Evolutionary conservation across 805 yeast genomes (phyloP).

Genomic region (Candida bentonensis): DNA sequence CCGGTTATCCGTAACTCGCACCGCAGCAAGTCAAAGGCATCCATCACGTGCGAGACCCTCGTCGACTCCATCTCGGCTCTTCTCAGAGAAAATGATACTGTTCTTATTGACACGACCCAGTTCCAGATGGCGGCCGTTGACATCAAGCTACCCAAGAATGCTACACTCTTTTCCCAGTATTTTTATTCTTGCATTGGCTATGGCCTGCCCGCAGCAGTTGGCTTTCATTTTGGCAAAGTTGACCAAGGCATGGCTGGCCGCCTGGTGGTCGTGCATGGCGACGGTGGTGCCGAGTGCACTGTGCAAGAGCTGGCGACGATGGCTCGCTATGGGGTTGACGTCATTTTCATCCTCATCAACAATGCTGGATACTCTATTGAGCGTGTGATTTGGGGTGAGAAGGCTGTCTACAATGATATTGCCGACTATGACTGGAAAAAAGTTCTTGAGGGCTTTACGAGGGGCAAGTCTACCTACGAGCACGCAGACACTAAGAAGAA

Average conservation of each 20-base stretch:
- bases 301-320: constrained; percentile 66
- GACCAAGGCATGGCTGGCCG: constrained; percentile 29
- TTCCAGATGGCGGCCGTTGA: constrained; percentile 68
- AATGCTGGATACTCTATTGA: constrained; percentile 87
- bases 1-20: constrained; percentile 7
- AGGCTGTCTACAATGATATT: constrained; percentile 68
- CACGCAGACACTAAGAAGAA: constrained; percentile 12
- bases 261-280: constrained; percentile 69
- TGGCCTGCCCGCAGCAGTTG: constrained; percentile 77
- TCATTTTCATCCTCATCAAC: constrained; percentile 63
- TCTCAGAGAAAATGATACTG: constrained; percentile 48
- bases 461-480: constrained; percentile 11
- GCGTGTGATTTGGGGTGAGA: constrained; percentile 69
- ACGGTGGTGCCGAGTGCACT: constrained; percentile 93
- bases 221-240: constrained; percentile 54
- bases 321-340: constrained; percentile 43
- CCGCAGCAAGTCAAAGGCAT: constrained; percentile 21
- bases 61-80: constrained; percentile 28
- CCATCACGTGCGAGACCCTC: constrained; percentile 23
- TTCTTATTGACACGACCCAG: constrained; percentile 77
- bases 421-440: constrained; percentile 73
- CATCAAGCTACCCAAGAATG: constrained; percentile 41
- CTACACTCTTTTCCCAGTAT: constrained; percentile 40
- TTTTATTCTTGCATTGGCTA: constrained; percentile 80
- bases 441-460: constrained; percentile 40